Percentiles rank a stretch among this genome's conserved stretches.
These are phyloP conservation scores for Trichomonascaceae sp. DNA, from an alignment of 1,139 yeast genomes.

Conservation along the genomic window DNA sequence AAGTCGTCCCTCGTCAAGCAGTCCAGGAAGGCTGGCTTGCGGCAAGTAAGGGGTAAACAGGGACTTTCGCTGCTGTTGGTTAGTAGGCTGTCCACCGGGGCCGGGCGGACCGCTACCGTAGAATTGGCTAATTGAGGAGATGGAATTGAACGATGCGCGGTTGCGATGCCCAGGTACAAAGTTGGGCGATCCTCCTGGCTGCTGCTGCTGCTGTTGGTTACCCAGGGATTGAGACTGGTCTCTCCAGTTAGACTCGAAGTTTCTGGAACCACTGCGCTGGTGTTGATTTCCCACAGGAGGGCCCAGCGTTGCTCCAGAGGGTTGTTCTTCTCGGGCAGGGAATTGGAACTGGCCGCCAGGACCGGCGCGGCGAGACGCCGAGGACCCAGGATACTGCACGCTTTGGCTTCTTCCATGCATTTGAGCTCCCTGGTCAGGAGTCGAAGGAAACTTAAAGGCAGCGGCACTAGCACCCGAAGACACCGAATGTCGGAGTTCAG, in stretches of 20 bases:
- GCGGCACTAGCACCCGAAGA: too few species aligned
- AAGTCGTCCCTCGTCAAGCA: conserved; percentile 77
- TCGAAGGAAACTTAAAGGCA: conserved; percentile 41
- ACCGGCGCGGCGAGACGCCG: conserved; percentile 2
- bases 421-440: conserved; percentile 24
- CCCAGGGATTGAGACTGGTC: conserved; percentile 13
- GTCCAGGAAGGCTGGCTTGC: conserved; percentile 80
- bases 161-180: conserved; percentile 76
- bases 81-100: conserved; percentile 18
- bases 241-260: conserved; percentile 35
- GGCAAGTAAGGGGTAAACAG: conserved; percentile 93
- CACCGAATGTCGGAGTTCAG: too few species aligned
- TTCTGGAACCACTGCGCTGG: conserved; percentile 37
- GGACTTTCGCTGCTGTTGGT: conserved; percentile 48
- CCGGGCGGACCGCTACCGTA: conserved; percentile 12
- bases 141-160: conserved; percentile 57
- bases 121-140: conserved; percentile 38
- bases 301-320: too few species aligned
- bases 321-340: conserved; percentile 2
- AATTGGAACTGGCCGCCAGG: conserved; percentile 4
- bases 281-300: too few species aligned
- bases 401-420: conserved; percentile 6
- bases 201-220: conserved; percentile 16
- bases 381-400: conserved; percentile 6
- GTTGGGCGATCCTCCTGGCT: conserved; percentile 19